phyloP scores from a whole-genome alignment of 208 protist genomes.

The Leptomonas seymouri region DNA sequence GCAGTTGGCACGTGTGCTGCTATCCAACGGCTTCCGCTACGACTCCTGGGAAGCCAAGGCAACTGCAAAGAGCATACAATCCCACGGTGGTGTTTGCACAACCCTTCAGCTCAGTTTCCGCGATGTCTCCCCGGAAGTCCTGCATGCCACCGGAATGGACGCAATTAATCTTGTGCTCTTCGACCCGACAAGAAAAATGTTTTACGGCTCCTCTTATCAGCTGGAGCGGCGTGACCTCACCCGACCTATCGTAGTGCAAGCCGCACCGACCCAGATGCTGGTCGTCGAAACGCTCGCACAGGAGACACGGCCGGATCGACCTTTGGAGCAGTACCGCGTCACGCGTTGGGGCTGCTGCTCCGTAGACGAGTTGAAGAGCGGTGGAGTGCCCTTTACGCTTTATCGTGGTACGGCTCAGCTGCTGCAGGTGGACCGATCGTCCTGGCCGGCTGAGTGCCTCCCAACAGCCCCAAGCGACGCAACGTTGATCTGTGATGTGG shows the following conservation, averaged over 20 bases:
- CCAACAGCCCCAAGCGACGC: conserved; percentile 29
- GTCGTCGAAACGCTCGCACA: conserved; percentile 71
- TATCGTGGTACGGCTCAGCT: conserved; percentile 75
- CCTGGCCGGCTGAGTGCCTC: conserved; percentile 57
- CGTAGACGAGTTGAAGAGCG: conserved; percentile 34
- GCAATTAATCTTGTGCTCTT: conserved; percentile 79
- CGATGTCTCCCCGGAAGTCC: conserved; percentile 28
- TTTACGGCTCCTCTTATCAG: conserved; percentile 78
- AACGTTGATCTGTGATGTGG: conserved; percentile 40
- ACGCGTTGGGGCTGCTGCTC: conserved; percentile 61
- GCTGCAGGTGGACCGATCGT: conserved; percentile 51
- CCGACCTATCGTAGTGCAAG: conserved; percentile 66
- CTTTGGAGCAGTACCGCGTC: conserved; percentile 55
- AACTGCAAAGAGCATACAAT: conserved; percentile 40
- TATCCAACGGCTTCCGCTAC: conserved; percentile 86
- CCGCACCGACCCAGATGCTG: conserved; percentile 48
- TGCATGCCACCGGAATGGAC: conserved; percentile 31
- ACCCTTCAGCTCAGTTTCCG: conserved; percentile 49
- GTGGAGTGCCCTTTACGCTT: conserved; percentile 30
- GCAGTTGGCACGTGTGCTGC: conserved; percentile 80
- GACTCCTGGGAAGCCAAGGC: conserved; percentile 82
- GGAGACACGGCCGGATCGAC: conserved; percentile 28
- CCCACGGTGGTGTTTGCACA: conserved; percentile 34
- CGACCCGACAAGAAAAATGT: conserved; percentile 48
- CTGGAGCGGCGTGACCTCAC: conserved; percentile 30